Conservation (phyloP, 208 protist genomes). For the Crithidia mellificae region DNA sequence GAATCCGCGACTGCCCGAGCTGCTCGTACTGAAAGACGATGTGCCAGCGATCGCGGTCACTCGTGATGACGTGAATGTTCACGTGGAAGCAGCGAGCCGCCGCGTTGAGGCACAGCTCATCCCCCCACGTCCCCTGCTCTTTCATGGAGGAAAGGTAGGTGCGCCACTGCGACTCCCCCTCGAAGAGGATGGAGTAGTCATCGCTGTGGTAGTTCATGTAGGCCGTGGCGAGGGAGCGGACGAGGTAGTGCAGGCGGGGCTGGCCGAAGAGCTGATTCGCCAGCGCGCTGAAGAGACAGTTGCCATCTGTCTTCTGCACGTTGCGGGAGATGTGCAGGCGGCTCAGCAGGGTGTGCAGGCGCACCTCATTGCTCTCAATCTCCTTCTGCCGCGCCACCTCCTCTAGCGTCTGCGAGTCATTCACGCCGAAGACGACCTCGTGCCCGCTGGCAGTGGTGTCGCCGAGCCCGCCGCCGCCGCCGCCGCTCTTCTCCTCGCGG, state of each 20-base stretch:
- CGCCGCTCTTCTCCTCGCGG: constrained; percentile 6
- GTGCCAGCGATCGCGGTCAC: constrained; percentile 69
- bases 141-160: constrained; percentile 64
- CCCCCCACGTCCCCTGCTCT: constrained; percentile 69
- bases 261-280: constrained; percentile 79
- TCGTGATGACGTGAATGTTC: constrained; percentile 88
- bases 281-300: constrained; percentile 80
- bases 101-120: constrained; percentile 86
- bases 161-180: constrained; percentile 56
- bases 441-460: constrained; percentile 6
- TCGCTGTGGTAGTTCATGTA: constrained; percentile 67
- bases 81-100: constrained; percentile 82
- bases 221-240: constrained; percentile 61
- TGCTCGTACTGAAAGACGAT: constrained; percentile 78
- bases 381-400: constrained; percentile 59
- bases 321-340: constrained; percentile 43
- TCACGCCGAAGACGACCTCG: constrained; percentile 69
- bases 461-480: neutral
- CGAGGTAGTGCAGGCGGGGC: constrained; percentile 49
- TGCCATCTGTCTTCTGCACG: constrained; percentile 69
- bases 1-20: constrained; percentile 33
- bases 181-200: constrained; percentile 75
- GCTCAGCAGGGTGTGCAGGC: constrained; percentile 49
- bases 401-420: constrained; percentile 63
- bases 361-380: constrained; percentile 48